Evolutionary conservation across 176 grass and related monocot genomes (phyloP), one percentile per base, ranked within the genome.

Genomic region (Pharus latifolius): DNA sequence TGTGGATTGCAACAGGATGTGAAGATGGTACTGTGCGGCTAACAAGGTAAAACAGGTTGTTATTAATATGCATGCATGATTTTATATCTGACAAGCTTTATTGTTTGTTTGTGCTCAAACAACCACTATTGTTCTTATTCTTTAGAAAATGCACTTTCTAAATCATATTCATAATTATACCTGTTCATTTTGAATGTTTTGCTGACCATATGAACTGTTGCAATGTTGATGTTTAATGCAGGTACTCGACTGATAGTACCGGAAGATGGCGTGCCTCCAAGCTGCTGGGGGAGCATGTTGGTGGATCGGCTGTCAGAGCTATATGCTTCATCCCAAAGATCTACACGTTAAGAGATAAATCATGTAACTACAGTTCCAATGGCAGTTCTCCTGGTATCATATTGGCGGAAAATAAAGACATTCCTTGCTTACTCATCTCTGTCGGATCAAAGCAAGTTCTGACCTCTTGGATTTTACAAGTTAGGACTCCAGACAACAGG

Each of bases 381-480:
- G 64, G 3, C 24, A 62, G 38, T 49, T 76, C 52, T 76, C 33
- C 30, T 66, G 48, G 30, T 43, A 49, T 43, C 15, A 56, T 32
- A 82, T 41, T 63, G 64, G 15, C 33, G 7, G 34, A 80, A 56
- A 31, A 73, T 22, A 82, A 63, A 43, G 84, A 88, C 4, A 38
- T 50, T 28, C 65, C 78, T 43, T 83, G 50, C 31, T 77, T 98
- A 74, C 82, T 98, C 62, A 88, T 98, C 63, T 98, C 94, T 42
- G 94, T 93, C 69, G 89, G 94, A 54, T 98, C 94, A 60, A 98
- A 98, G 78, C 89, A 93, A 90, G 94, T 93, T 26, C 52, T 93
- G 45, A 98, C 94, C 37, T 69, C 89, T 68, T 98, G 94, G 94
- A 67, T 93, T 82, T 85, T 98, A 67, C 82, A 74, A 76, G 73